A percentile compares a stretch with the other conserved stretches of the same genome.
Evolutionary conservation across 1,284 basidiomycete species (phyloP).

Genomic region (Volvariella volvacea): DNA sequence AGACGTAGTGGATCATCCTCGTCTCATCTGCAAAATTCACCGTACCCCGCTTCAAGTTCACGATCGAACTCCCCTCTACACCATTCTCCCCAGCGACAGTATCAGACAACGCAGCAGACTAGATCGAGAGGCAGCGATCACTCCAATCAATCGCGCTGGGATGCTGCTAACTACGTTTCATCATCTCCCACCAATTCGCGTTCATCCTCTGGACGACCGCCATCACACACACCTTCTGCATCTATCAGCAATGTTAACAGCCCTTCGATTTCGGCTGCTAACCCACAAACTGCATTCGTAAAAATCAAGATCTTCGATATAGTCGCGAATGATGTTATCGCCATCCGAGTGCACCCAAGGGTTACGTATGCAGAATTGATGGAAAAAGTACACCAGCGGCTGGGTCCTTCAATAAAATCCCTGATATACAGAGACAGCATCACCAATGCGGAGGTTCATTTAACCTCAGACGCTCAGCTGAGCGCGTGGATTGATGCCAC

Average conservation of each 20-base stretch:
- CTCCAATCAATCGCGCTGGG: background rate
- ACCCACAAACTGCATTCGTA: slow-evolving; percentile 79
- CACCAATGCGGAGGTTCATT: slow-evolving; percentile 55
- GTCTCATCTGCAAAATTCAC: slow-evolving; percentile 33
- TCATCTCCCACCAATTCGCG: slow-evolving; percentile 24
- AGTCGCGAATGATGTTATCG: slow-evolving; percentile 89
- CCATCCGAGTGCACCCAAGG: slow-evolving; percentile 94
- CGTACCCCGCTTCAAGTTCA: slow-evolving; percentile 25
- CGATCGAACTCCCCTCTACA: slow-evolving; percentile 23
- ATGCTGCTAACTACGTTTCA: slow-evolving; percentile 7
- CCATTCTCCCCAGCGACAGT: slow-evolving; percentile 29
- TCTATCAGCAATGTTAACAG: slow-evolving; percentile 38
- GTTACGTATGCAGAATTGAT: slow-evolving; percentile 84
- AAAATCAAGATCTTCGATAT: slow-evolving; percentile 98
- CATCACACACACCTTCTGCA: slow-evolving; percentile 40
- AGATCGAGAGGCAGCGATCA: background rate
- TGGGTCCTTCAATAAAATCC: slow-evolving; percentile 70
- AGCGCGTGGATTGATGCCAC: slow-evolving; percentile 78
- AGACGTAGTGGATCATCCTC: slow-evolving; percentile 42
- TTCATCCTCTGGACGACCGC: slow-evolving; percentile 35
- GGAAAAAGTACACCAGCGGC: slow-evolving; percentile 83
- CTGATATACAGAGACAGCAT: slow-evolving; percentile 74
- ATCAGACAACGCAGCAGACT: background rate
- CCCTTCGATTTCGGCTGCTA: slow-evolving; percentile 68
- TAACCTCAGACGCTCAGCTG: slow-evolving; percentile 69